These are phyloP conservation scores for Agapanthus africanus DNA, from an alignment of 106 monocot genomes.

Conservation along the genomic window DNA sequence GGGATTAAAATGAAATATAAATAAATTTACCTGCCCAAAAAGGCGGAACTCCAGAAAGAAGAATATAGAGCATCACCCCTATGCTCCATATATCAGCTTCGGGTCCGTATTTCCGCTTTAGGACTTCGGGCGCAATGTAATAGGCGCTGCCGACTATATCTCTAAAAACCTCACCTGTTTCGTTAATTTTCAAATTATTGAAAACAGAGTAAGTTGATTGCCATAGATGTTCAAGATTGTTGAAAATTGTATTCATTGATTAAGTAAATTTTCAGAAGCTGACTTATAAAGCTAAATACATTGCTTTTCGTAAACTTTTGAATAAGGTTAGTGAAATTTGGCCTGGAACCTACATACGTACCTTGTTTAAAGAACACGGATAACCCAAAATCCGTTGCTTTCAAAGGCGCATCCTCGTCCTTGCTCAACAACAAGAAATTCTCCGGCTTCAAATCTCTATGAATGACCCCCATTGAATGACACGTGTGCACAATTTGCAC, in stretches of 20 bases:
- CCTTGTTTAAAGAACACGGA: constrained; percentile 71
- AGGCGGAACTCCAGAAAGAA: constrained; percentile 57
- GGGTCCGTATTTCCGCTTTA: constrained; percentile 52
- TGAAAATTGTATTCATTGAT: constrained; percentile 46
- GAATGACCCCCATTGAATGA: constrained; percentile 62
- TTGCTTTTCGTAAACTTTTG: no score
- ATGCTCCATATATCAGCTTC: constrained; percentile 66
- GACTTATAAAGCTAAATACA: no score
- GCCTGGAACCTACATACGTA: constrained; percentile 21
- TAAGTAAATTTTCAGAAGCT: no score
- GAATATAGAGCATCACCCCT: constrained; percentile 60
- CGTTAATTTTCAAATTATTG: no score
- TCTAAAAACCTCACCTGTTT: constrained; percentile 38
- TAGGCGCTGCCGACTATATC: constrained; percentile 63
- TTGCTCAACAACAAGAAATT: constrained; percentile 50
- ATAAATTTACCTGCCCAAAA: constrained; percentile 50
- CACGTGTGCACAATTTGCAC: constrained; percentile 52
- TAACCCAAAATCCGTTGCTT: constrained; percentile 57
- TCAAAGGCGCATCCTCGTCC: constrained; percentile 43
- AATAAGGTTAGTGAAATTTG: no score
- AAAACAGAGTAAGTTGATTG: constrained; percentile 20
- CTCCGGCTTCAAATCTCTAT: constrained; percentile 61
- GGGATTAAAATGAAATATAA: constrained; percentile 1
- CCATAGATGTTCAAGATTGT: constrained; percentile 36
- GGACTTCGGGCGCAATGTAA: constrained; percentile 64